phyloP scores from a whole-genome alignment of 176 grass and related monocot genomes.

The Musa troglodytarum region DNA sequence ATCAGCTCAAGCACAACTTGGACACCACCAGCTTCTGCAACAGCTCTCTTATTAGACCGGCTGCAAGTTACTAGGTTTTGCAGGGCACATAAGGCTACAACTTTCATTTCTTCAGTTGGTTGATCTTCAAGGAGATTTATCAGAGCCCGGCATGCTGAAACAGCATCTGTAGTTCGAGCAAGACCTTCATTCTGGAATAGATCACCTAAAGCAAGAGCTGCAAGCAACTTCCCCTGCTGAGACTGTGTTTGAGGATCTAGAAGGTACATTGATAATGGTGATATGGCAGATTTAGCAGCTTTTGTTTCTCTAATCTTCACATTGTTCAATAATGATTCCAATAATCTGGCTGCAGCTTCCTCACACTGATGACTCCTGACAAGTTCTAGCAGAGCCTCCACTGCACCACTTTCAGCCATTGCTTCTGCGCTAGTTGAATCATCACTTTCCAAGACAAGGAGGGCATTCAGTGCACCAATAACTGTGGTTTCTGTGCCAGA shows the following conservation, averaged over 20 bases:
- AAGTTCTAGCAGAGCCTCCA: constrained; percentile 87
- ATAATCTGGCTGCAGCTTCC: constrained; percentile 94
- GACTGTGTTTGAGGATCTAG: constrained; percentile 96
- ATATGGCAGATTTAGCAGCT: constrained; percentile 94
- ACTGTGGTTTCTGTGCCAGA: constrained; percentile 89
- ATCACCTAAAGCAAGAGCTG: constrained; percentile 95
- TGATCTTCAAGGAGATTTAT: constrained; percentile 99
- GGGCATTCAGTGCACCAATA: constrained; percentile 88
- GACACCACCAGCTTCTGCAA: constrained; percentile 98
- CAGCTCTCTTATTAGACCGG: constrained; percentile 93
- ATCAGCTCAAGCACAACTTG: constrained; percentile 96
- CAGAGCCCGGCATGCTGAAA: constrained; percentile 89
- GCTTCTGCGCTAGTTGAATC: constrained; percentile 98
- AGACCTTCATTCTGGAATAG: constrained; percentile 98
- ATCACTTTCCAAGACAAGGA: constrained; percentile 96
- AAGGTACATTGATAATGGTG: constrained; percentile 99
- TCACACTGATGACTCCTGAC: constrained; percentile 92
- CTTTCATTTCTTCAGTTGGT: constrained; percentile 99
- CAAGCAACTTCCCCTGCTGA: constrained; percentile 93
- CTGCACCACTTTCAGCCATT: constrained; percentile 97
- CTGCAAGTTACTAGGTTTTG: constrained; percentile 99
- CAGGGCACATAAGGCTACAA: constrained; percentile 93
- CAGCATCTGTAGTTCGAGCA: constrained; percentile 85
- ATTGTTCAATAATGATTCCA: constrained; percentile 93
- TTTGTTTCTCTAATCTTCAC: constrained; percentile 96